Base-by-base conservation (phyloP, 495 filamentous ascomycete species). In the Penicillium silybi region DNA sequence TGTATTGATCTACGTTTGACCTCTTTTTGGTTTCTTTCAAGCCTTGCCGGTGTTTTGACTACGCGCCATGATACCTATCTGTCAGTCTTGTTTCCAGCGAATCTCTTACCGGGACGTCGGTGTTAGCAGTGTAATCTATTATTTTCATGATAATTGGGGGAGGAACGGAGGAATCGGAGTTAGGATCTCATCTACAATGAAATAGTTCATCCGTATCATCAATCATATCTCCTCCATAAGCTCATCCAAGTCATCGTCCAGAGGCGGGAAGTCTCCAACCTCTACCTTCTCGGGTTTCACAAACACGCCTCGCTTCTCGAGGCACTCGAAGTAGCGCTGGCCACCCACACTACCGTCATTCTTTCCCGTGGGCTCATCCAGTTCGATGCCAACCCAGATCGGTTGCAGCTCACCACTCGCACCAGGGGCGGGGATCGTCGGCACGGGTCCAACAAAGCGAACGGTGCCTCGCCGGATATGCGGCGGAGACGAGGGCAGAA, bases 231-330 rank as follows among this genome's bases (percentile, higher is more conserved):
- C 90, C 68, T 95, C 92, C 82, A 95, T 83, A 59, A 93, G 83
- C 50, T 91, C 91, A 62, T 87, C 80, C 29, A 89, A 54, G 17
- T 69, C 72, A 40, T 80, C 78, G 40, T 74, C 76, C 51, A 85
- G 53, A 16, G 80, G 80, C n/a, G 84, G 83, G 53, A 80, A 97
- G 57, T 97, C 89, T 20, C 93, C 93, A 20, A 91, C 80, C 69
- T 97, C 88, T 7, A 96, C 82, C 63, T 90, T 80, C 57, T 96
- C 93, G 26, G 93, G 88, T 64, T 91, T 80, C 9, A 97, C 89
- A 66, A 96, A 96, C 22, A 89, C 85, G 13, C 92, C 92, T 46
- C 78, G 80, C 65, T 93, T 92, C 26, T 75, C 74, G 16, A 78
- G 78, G 52, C 81, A 84, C 27, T 75, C 70, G 72, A 95, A 97